Conservation (phyloP, 768 basidiomycete genomes). For the Agaricus subrufescens region DNA sequence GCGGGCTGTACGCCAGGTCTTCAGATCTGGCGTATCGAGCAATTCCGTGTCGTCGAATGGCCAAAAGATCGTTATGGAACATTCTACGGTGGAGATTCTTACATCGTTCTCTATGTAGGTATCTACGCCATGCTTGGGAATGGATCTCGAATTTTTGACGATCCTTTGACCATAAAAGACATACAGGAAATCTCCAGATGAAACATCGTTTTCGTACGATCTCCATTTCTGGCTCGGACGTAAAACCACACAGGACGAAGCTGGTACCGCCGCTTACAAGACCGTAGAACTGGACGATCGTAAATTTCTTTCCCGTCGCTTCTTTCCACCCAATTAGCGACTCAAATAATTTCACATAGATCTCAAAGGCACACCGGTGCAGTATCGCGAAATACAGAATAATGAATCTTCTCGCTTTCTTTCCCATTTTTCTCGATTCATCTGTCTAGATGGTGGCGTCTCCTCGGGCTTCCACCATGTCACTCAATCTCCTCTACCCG, state of each 20-base stretch:
- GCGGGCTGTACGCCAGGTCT: constrained; percentile 40
- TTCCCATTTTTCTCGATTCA: constrained; percentile 26
- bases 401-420: constrained; percentile 45
- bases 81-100: constrained; percentile 65
- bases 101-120: constrained; percentile 57
- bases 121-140: background rate
- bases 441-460: constrained; percentile 25
- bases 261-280: constrained; percentile 60
- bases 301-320: constrained; percentile 22
- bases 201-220: constrained; percentile 45
- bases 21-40: constrained; percentile 57
- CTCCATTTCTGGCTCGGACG: constrained; percentile 65
- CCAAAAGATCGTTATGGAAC: constrained; percentile 43
- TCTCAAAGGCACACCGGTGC: constrained; percentile 50
- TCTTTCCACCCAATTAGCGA: background rate
- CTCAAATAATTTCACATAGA: constrained; percentile 26
- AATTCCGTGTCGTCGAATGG: constrained; percentile 52
- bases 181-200: constrained; percentile 48
- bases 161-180: constrained; percentile 32
- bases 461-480: constrained; percentile 29
- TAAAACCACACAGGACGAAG: constrained; percentile 57
- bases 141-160: background rate
- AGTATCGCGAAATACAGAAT: constrained; percentile 59
- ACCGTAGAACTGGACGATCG: constrained; percentile 65
- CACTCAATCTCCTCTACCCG: constrained; percentile 22